Evolutionary conservation across 495 filamentous ascomycete genomes (phyloP), one percentile per base, ranked within the genome.

Genomic region (Staphylotrichum tortipilum): DNA sequence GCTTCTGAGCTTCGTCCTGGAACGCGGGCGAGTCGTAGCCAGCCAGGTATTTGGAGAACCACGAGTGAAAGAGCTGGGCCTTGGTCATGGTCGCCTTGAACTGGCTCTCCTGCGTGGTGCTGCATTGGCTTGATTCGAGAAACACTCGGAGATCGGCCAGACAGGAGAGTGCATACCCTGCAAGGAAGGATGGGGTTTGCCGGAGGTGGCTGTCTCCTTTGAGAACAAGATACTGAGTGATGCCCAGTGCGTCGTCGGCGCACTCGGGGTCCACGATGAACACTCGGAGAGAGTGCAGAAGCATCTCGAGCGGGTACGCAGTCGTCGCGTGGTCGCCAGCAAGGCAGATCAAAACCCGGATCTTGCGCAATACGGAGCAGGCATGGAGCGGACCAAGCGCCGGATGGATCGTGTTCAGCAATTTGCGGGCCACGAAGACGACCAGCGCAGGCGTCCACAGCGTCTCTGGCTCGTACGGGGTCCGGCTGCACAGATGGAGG

Each of bases 221-320:
- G 6, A 79, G 73, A 8, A 97, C 65, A 3, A 99, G 75, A 60
- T 95, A 96, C 69, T 88, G 88, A 35, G 87, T 75, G 28, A 99
- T 77, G 0, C 89, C 91, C 28, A 97, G 68, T 5, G 87, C 81
- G 70, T 99, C 92, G 55, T 95, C 87, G n/a, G 89, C 85, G 63
- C 90, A 97, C 58, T 89, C 80, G 2, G 79, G 68, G 57, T 96
- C 86, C 1, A 80, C 78, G 17, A 96, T 72, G 53, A 86, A 95
- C 2, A 84, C 82, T 15, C 83, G 74, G 34, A 97, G 74, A 4
- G 87, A 80, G 57, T 89, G 85, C 21, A 97, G 71, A 1, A 90
- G 70, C 89, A 95, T 94, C 60, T 97, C 88, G n/a, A 97, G 66
- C 6, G 88, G 85, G 65, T 96, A 97, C 1, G 83, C 84, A 41